These are phyloP conservation scores for Narthecium ossifragum DNA, from an alignment of 106 monocot species.

Conservation along the genomic window DNA sequence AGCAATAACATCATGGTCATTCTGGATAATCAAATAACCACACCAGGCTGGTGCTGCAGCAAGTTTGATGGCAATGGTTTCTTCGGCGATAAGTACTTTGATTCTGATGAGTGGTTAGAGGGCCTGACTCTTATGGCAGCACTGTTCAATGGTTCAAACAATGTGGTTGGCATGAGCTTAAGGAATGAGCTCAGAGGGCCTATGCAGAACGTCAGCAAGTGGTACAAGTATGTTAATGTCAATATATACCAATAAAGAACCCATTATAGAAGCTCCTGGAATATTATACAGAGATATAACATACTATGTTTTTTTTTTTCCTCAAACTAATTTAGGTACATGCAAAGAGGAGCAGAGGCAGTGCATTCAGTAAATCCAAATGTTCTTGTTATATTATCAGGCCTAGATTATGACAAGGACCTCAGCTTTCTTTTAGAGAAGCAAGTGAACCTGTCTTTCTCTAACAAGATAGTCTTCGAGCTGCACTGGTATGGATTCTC, in stretches of 20 bases:
- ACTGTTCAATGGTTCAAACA: constrained; percentile 39
- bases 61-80: constrained; percentile 71
- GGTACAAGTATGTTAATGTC: constrained; percentile 68
- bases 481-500: constrained; percentile 83
- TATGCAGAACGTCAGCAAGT: constrained; percentile 38
- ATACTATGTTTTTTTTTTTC: neutral
- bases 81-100: constrained; percentile 78
- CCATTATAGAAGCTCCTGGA: neutral
- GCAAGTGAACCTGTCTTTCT: constrained; percentile 37
- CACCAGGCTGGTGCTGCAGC: constrained; percentile 82
- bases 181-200: constrained; percentile 80
- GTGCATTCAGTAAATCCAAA: constrained; percentile 54
- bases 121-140: constrained; percentile 49
- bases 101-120: constrained; percentile 56
- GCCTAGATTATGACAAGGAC: constrained; percentile 59
- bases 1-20: constrained; percentile 62
- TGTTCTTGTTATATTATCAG: constrained; percentile 59
- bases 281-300: neutral
- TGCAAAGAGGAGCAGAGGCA: constrained; percentile 69
- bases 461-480: constrained; percentile 61
- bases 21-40: constrained; percentile 77
- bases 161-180: constrained; percentile 80
- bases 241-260: neutral
- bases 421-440: constrained; percentile 44
- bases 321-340: constrained; percentile 37